These are phyloP conservation scores for Hymenoscyphus scutula DNA, from an alignment of 2,329 filamentous ascomycete species.

Conservation along the genomic window DNA sequence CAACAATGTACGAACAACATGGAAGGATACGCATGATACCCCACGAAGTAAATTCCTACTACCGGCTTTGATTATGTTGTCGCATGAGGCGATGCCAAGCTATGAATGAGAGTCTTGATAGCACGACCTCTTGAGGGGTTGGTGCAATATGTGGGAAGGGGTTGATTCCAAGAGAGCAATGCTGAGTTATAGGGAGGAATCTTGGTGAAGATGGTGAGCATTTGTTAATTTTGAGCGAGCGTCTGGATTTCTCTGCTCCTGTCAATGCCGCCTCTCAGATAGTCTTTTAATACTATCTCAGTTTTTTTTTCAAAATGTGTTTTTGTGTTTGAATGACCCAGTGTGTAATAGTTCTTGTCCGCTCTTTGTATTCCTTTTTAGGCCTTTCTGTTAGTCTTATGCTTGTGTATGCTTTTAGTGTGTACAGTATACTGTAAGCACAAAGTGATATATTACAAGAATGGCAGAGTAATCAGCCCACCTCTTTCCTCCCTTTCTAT, in stretches of 20 bases:
- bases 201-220: neutral
- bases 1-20: neutral
- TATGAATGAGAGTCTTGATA: neutral
- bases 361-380: no score
- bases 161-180: neutral
- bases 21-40: neutral
- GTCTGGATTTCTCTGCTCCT: conserved; percentile 4
- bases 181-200: neutral
- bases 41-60: neutral
- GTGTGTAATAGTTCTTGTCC: neutral
- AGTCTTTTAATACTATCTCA: conserved; percentile 2
- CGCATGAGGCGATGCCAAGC: neutral
- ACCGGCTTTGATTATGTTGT: neutral
- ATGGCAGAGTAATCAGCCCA: no score
- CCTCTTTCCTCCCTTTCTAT: no score
- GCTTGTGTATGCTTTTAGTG: no score
- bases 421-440: no score
- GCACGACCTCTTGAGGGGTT: neutral
- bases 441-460: no score
- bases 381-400: no score
- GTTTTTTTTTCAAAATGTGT: neutral
- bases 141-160: neutral
- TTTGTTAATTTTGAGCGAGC: conserved; percentile 2
- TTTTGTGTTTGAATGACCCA: neutral
- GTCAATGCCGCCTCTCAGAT: neutral